Conservation (phyloP, 2,329 filamentous ascomycete species). For the Sporothrix curviconia region DNA sequence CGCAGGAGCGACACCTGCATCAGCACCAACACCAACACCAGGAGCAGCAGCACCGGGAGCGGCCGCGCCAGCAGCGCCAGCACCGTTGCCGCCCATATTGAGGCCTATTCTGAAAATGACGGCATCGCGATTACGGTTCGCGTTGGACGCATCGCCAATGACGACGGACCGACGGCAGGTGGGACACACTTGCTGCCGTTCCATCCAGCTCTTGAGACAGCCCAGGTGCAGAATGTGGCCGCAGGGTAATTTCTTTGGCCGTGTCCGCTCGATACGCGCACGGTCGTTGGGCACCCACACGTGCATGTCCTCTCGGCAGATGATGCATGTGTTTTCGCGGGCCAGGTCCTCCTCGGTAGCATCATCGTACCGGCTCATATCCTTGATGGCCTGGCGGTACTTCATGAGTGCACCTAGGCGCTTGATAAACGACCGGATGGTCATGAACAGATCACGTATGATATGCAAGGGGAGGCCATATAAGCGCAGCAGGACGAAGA, state of each 20-base stretch:
- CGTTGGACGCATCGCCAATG: conserved; percentile 33
- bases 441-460: conserved; percentile 90
- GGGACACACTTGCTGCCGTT: conserved; percentile 93
- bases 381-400: conserved; percentile 83
- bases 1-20: conserved; percentile 3
- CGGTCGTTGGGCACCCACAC: conserved; percentile 60
- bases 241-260: conserved; percentile 94
- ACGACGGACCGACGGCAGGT: conserved; percentile 86
- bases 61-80: conserved; percentile 2
- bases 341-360: conserved; percentile 79
- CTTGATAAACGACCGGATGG: conserved; percentile 83
- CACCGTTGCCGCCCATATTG: conserved; percentile 20
- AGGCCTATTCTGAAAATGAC: conserved; percentile 29
- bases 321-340: conserved; percentile 91
- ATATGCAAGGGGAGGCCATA: conserved; percentile 96
- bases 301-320: conserved; percentile 93
- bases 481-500: conserved; percentile 85
- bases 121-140: conserved; percentile 31
- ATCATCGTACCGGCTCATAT: conserved; percentile 93
- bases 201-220: conserved; percentile 93
- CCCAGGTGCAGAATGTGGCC: conserved; percentile 92
- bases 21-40: background rate
- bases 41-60: background rate
- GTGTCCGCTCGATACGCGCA: conserved; percentile 72
- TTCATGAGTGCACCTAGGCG: conserved; percentile 80